These are phyloP conservation scores for Venturia oleaginea DNA, from an alignment of 2,329 filamentous ascomycete genomes.

Conservation along the genomic window DNA sequence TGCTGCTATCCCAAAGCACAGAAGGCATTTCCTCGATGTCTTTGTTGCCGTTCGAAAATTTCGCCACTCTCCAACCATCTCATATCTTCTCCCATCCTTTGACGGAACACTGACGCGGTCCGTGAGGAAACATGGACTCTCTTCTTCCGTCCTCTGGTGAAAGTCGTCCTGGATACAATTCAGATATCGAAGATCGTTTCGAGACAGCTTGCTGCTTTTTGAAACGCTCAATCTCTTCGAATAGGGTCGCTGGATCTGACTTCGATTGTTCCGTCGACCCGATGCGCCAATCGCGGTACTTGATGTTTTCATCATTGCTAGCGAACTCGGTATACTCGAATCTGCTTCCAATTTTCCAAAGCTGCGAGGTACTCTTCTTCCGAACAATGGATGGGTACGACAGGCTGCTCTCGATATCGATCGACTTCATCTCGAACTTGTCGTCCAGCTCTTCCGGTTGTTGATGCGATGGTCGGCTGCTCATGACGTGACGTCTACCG, in stretches of 20 bases:
- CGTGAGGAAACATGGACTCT: not conserved
- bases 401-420: not conserved
- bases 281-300: constrained; percentile 6
- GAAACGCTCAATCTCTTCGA: constrained; percentile 8
- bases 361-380: constrained; percentile 4
- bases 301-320: not conserved
- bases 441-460: not conserved
- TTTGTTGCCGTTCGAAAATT: not conserved
- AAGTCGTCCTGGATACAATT: constrained; percentile 7
- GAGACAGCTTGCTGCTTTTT: not conserved
- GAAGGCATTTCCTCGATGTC: no score
- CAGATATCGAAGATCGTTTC: constrained; percentile 6
- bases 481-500: not conserved
- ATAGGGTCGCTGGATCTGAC: not conserved
- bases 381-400: not conserved
- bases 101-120: not conserved
- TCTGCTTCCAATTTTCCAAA: not conserved
- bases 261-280: not conserved
- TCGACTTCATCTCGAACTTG: not conserved
- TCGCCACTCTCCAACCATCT: not conserved
- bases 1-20: no score
- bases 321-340: not conserved
- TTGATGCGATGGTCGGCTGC: not conserved
- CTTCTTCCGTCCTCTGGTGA: not conserved
- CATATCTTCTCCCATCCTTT: constrained; percentile 9